A percentile compares a stretch with the other conserved stretches of the same genome.
Evolutionary conservation across 257 asterid genomes (phyloP).

Genomic region (Mentha longifolia): DNA sequence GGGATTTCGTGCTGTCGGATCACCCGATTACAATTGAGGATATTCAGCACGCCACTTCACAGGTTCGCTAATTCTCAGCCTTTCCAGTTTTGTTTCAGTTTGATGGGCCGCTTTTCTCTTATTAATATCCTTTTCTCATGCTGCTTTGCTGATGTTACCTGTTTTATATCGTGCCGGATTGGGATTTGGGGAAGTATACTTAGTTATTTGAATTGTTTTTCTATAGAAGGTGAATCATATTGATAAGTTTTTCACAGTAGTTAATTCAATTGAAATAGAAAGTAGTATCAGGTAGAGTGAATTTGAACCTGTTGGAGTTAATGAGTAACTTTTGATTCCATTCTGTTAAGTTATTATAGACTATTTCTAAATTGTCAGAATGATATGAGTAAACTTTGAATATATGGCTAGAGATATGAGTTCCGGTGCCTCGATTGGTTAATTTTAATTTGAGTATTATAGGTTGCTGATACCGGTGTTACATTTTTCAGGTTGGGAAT

Average conservation of each 20-base stretch:
- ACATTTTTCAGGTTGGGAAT: conserved; percentile 77
- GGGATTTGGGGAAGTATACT: not conserved
- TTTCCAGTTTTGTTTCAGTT: not conserved
- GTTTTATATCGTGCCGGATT: not conserved
- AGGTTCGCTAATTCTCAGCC: conserved; percentile 44
- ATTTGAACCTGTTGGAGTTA: not conserved
- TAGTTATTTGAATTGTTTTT: conserved; percentile 1
- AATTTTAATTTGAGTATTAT: conserved; percentile 8
- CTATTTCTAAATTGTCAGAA: not conserved
- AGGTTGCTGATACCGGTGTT: conserved; percentile 18
- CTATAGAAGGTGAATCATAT: not conserved
- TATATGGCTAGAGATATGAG: not conserved
- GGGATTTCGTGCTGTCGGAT: conserved; percentile 80
- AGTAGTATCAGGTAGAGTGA: not conserved
- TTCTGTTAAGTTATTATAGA: too few relatives aligned
- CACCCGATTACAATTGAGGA: conserved; percentile 71
- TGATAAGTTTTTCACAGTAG: not conserved
- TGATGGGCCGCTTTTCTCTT: not conserved
- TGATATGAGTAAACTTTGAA: not conserved
- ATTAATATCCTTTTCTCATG: not conserved
- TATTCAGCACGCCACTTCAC: conserved; percentile 68
- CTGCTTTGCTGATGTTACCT: not conserved
- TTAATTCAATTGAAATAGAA: not conserved
- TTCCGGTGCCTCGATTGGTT: conserved; percentile 1
- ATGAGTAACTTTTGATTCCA: too few relatives aligned